Conservation (phyloP, 202 grass and related monocot species). For the Musa balbisiana region DNA sequence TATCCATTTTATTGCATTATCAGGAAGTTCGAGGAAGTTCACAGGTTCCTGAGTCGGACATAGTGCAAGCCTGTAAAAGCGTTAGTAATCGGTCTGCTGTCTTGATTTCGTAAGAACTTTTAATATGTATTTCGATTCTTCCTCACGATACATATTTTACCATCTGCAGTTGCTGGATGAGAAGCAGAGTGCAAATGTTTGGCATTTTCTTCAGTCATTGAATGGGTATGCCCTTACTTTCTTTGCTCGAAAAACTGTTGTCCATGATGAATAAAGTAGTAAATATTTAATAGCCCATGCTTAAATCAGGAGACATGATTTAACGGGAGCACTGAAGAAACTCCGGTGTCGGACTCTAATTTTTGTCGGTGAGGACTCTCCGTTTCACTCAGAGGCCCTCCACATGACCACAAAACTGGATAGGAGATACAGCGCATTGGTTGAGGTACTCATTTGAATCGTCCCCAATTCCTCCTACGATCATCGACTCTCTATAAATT, state of each 20-base stretch:
- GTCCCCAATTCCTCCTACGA: not conserved
- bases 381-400: constrained; percentile 72
- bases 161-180: constrained; percentile 71
- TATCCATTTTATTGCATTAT: constrained; percentile 14
- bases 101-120: not conserved
- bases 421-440: constrained; percentile 75
- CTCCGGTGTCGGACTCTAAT: constrained; percentile 84
- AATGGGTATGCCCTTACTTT: constrained; percentile 42
- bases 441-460: constrained; percentile 50
- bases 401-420: constrained; percentile 87
- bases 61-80: constrained; percentile 84
- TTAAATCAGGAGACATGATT: constrained; percentile 76
- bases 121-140: constrained; percentile 12
- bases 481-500: not conserved
- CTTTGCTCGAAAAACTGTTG: constrained; percentile 13
- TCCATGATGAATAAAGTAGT: not conserved
- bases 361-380: constrained; percentile 73
- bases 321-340: constrained; percentile 67
- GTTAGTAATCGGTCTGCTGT: constrained; percentile 33
- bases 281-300: constrained; percentile 4
- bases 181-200: constrained; percentile 72
- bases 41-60: constrained; percentile 80
- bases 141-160: not conserved
- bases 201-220: constrained; percentile 81
- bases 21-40: constrained; percentile 76